Conservation (phyloP, 2,329 filamentous ascomycete genomes). For the Fusarium sp. region DNA sequence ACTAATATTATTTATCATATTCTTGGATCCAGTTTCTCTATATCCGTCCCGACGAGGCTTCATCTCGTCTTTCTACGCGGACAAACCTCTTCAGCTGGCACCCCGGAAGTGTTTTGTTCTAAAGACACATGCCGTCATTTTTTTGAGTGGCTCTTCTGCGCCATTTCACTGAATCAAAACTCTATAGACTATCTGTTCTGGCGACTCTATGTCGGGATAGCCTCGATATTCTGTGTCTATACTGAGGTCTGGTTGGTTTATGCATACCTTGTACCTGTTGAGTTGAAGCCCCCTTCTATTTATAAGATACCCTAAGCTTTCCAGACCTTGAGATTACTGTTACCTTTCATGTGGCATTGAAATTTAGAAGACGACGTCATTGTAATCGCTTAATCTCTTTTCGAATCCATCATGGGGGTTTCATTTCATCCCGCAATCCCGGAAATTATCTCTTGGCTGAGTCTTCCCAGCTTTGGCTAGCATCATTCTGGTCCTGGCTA, state of each 20-base stretch:
- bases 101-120: not conserved
- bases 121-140: not conserved
- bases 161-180: not conserved
- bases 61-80: not conserved
- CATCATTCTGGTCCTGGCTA: conserved; percentile 59
- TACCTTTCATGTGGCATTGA: not conserved
- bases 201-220: not conserved
- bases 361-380: conserved; percentile 58
- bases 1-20: not conserved
- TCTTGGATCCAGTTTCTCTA: not conserved
- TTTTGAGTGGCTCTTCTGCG: not conserved
- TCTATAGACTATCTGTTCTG: not conserved
- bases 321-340: not conserved
- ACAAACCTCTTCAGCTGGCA: not conserved
- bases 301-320: not conserved
- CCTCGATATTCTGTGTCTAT: not conserved
- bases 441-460: conserved; percentile 65
- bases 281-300: too few species aligned
- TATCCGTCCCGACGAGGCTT: not conserved
- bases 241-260: not conserved
- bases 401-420: conserved; percentile 62
- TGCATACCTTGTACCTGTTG: not conserved
- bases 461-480: conserved; percentile 63
- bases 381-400: conserved; percentile 54
- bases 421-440: conserved; percentile 59